Conservation (phyloP, 2,329 filamentous ascomycete species). For the Pseudocercospora macadamiae region DNA sequence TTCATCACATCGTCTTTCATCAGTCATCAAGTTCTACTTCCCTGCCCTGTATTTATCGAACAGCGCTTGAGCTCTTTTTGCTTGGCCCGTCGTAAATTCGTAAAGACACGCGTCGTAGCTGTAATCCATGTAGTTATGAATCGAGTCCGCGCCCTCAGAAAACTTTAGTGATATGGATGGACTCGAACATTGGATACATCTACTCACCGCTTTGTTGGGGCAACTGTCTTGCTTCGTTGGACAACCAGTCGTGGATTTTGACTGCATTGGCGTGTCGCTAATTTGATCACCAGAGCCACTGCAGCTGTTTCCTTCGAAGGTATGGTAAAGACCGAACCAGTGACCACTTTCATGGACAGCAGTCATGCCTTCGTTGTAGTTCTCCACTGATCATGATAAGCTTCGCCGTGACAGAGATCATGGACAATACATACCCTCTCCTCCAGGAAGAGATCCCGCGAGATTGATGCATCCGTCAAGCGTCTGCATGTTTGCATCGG, state of each 20-base stretch:
- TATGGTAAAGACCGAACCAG: constrained; percentile 47
- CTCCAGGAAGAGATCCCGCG: constrained; percentile 55
- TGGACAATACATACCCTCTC: constrained; percentile 41
- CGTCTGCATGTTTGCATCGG: constrained; percentile 44
- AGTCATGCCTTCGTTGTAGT: constrained; percentile 31
- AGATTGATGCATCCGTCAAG: constrained; percentile 58
- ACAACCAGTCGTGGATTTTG: constrained; percentile 52
- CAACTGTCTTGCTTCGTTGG: constrained; percentile 53
- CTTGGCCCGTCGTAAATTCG: constrained; percentile 23
- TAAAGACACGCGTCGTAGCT: constrained; percentile 24
- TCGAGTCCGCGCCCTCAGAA: constrained; percentile 45
- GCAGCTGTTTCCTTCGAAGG: constrained; percentile 47
- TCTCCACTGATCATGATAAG: neutral
- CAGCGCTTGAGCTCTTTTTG: constrained; percentile 14
- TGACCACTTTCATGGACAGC: constrained; percentile 47
- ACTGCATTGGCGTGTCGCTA: constrained; percentile 44
- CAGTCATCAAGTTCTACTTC: neutral
- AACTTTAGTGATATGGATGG: neutral
- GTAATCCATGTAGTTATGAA: constrained; percentile 58
- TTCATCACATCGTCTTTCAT: neutral
- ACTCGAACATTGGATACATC: constrained; percentile 29
- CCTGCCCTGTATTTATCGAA: constrained; percentile 23
- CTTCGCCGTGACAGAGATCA: constrained; percentile 7
- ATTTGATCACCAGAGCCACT: constrained; percentile 43
- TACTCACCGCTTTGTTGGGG: constrained; percentile 33